Evolutionary conservation across 1,139 yeast genomes (phyloP).

Genomic region (Yarrowia galli): DNA sequence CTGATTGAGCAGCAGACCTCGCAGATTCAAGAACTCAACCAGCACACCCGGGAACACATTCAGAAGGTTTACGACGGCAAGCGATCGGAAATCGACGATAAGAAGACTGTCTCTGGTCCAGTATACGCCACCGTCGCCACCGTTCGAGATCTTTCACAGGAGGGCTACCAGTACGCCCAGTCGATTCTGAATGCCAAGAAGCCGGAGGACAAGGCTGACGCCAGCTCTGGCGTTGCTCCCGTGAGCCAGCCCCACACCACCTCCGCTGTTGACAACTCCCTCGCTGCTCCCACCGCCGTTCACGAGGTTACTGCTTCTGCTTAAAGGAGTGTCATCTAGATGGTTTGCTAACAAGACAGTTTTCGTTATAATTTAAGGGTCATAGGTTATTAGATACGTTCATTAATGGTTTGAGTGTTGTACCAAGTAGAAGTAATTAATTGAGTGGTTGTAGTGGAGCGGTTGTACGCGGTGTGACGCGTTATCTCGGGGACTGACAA

Average conservation of each 20-base stretch:
- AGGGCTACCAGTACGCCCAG: conserved; percentile 41
- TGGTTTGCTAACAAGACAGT: conserved; percentile 38
- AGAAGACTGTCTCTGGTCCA: conserved; percentile 41
- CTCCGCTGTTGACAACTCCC: conserved; percentile 39
- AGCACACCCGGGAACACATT: conserved; percentile 46
- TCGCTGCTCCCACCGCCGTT: conserved; percentile 35
- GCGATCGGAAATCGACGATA: conserved; percentile 44
- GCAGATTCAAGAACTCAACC: conserved; percentile 44
- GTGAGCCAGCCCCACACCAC: conserved; percentile 39
- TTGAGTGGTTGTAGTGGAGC: too few relatives aligned
- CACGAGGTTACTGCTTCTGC: conserved; percentile 39
- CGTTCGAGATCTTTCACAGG: conserved; percentile 43
- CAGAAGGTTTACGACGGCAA: conserved; percentile 47
- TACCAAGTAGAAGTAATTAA: neutral
- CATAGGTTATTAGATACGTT: conserved; percentile 38
- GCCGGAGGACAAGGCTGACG: conserved; percentile 30
- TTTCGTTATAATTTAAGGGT: conserved; percentile 33
- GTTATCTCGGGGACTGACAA: too few relatives aligned
- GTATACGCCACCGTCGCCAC: conserved; percentile 44
- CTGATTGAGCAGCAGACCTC: conserved; percentile 46
- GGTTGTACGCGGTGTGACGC: too few relatives aligned
- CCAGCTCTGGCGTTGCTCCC: conserved; percentile 30
- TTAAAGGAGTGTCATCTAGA: conserved; percentile 25
- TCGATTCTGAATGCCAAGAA: conserved; percentile 34
- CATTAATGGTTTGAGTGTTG: conserved; percentile 7